Base-by-base conservation (phyloP, 2,329 filamentous ascomycete species). In the Ophiocordyceps unilateralis region DNA sequence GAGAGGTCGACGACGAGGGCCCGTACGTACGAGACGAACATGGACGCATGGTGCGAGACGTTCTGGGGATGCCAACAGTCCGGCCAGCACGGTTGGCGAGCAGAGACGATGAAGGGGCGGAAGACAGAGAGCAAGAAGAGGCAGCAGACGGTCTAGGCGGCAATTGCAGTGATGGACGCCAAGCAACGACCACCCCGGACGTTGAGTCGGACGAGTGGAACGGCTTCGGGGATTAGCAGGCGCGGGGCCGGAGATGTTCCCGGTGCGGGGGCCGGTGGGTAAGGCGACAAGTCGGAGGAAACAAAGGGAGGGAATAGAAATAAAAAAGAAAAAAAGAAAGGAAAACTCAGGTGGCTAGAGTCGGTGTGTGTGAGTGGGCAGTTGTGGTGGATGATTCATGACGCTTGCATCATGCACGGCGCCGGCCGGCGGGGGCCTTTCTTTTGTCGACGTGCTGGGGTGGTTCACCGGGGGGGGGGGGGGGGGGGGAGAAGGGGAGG, bases 11-110 rank as follows among this genome's bases (percentile, higher is more conserved):
- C 37, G 50, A 49, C 3, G 58, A 74, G 46, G 73, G 67, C 40
- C 72, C 73, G 1, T 67, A 73, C 41, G 59, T 72, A 43, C 60
- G 74, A 48, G 74, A 74, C 50, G 67, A 70, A 23, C 64, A 68
- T 40, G 76, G 76, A 0, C 65, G 62, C 48, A 63, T 77, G 41
- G 63, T 67, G 3, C 57, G 62, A 48, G 62, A 68, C 46, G 40
- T 58, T 45, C 53, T 56, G 48, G 62, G 60, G 17, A 61, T 58
- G 58, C 61, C 59, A 9, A 50, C 64, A 6, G 47, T 61, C 43
- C 60, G 58, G 49, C 51, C 54, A 2, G 64, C 61, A 10, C 6
- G 23, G 30, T 3, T 12, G 63, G 58, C 2, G 49, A 48, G 44
- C 46, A 52, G 8, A 49, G 65, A 2, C 43, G 45, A 2, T 44